These are phyloP conservation scores for Paecilomyces sp. DNA, from an alignment of 2,329 filamentous ascomycete genomes.

Conservation along the genomic window DNA sequence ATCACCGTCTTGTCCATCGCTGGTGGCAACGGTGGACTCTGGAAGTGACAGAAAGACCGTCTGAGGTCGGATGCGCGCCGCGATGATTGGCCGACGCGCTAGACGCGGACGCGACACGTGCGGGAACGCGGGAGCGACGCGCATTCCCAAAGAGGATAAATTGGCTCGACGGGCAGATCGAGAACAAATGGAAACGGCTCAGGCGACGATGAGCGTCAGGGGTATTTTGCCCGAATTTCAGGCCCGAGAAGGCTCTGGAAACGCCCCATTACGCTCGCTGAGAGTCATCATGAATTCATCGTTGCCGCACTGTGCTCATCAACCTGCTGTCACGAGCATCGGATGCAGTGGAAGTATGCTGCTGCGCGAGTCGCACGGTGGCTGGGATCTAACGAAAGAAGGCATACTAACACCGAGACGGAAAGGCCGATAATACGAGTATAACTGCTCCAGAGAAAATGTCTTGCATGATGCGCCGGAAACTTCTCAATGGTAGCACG, in stretches of 20 bases:
- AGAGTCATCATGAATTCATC: background rate
- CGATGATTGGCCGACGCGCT: background rate
- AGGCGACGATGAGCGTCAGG: background rate
- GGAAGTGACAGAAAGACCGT: background rate
- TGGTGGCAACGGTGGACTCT: background rate
- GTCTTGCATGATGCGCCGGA: background rate
- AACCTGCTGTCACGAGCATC: background rate
- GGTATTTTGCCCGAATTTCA: background rate
- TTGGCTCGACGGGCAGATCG: background rate
- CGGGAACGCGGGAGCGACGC: background rate
- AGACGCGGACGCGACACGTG: background rate
- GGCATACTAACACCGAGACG: background rate
- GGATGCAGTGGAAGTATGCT: background rate
- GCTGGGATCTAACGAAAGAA: background rate
- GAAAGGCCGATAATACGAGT: background rate
- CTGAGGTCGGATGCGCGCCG: background rate
- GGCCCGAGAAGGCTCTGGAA: background rate
- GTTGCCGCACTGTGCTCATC: background rate
- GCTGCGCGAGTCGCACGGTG: background rate
- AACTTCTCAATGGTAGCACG: background rate
- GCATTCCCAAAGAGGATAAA: background rate
- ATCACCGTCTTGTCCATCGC: background rate
- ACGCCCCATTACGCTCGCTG: background rate
- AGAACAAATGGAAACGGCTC: background rate
- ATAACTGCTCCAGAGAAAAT: background rate